Conservation (phyloP, 1,284 basidiomycete genomes). For the Cutaneotrichosporon sp. region DNA sequence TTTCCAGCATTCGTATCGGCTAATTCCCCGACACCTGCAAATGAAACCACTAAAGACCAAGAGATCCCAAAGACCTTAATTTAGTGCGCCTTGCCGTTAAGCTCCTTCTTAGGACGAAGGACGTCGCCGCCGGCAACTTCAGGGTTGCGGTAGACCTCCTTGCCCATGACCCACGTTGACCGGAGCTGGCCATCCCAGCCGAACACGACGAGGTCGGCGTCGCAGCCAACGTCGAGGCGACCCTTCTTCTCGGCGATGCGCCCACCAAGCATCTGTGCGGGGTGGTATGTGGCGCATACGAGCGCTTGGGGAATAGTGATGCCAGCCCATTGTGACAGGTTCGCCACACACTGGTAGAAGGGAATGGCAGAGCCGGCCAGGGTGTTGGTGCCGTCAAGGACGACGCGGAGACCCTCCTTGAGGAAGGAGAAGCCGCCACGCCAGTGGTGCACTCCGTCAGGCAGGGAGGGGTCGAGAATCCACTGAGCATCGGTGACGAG, state of each 20-base stretch:
- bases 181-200: constrained; percentile 62
- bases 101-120: neutral
- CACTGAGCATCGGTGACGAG: constrained; percentile 85
- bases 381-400: constrained; percentile 76
- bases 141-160: constrained; percentile 56
- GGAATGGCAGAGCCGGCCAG: constrained; percentile 75
- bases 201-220: constrained; percentile 76
- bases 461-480: constrained; percentile 74
- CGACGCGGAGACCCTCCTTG: constrained; percentile 74
- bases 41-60: too few relatives aligned
- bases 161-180: constrained; percentile 75
- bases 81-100: neutral
- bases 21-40: too few relatives aligned
- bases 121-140: constrained; percentile 3
- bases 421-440: constrained; percentile 63
- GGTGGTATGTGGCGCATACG: constrained; percentile 74
- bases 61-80: too few relatives aligned
- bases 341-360: constrained; percentile 74
- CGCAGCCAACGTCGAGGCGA: constrained; percentile 67
- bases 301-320: constrained; percentile 76
- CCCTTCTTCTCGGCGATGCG: constrained; percentile 67
- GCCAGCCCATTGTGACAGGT: constrained; percentile 74
- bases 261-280: constrained; percentile 71
- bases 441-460: constrained; percentile 82
- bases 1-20: too few relatives aligned